Conservation (phyloP, 2,329 filamentous ascomycete species). For the Aspergillus sp. region DNA sequence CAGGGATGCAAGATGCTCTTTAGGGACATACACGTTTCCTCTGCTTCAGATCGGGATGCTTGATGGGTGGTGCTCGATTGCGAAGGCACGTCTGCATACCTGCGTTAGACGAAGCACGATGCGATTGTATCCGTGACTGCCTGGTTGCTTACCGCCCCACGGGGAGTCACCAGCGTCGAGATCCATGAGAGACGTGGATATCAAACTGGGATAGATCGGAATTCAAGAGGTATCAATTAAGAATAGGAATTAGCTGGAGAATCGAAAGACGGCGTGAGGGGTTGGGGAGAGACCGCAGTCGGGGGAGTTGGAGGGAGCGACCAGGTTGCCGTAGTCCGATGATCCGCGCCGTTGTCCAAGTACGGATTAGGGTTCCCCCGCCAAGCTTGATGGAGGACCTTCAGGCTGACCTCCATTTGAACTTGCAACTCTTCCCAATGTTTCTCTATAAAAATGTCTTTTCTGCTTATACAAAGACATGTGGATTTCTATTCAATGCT, state of each 20-base stretch:
- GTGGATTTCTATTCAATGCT: neutral
- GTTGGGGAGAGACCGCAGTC: constrained; percentile 9
- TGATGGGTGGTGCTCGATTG: constrained; percentile 37
- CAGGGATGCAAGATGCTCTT: neutral
- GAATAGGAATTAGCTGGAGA: neutral
- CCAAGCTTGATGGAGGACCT: constrained; percentile 6
- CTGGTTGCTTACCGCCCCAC: constrained; percentile 49
- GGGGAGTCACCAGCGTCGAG: constrained; percentile 50
- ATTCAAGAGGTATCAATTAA: neutral
- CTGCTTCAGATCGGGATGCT: constrained; percentile 29
- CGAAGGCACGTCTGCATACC: constrained; percentile 49
- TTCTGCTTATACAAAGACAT: neutral
- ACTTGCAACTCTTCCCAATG: neutral
- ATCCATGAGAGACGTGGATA: constrained; percentile 36
- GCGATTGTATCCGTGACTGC: constrained; percentile 29
- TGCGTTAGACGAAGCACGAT: constrained; percentile 27
- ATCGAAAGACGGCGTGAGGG: neutral
- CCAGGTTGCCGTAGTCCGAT: constrained; percentile 13
- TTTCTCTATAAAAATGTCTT: neutral
- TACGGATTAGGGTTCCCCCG: constrained; percentile 18
- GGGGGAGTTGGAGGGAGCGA: constrained; percentile 13
- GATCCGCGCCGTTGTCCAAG: constrained; percentile 15
- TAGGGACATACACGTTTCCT: constrained; percentile 35
- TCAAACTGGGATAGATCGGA: neutral
- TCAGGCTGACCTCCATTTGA: neutral